Base-by-base conservation (phyloP, 495 filamentous ascomycete species). In the Aspergillus incahuasiensis region DNA sequence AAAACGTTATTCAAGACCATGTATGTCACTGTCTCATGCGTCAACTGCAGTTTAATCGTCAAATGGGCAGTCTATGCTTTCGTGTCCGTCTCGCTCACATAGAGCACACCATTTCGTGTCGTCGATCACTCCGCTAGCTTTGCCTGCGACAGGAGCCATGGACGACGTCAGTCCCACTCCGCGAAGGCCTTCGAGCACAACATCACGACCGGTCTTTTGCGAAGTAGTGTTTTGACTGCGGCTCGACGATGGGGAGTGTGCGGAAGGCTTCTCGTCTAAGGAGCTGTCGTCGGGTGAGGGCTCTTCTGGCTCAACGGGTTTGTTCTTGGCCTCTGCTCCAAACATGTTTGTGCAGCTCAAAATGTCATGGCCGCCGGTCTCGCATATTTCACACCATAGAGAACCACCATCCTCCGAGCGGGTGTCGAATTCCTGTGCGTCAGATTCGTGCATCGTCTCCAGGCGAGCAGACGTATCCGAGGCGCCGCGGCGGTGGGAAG, bases 341-440 rank as follows among this genome's bases (percentile, higher is more conserved):
- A 92, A 91, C 83, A 95, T 90, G 65, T 86, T 94, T 30, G 89
- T 90, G 74, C 92, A 97, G 18, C 85, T 94, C 34, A 97, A 72
- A 57, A 97, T 95, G 59, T 97, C 92, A 61, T 97, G 92, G 15
- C 92, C 92, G n/a, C 80, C 78, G 2, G 87, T 88, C 70, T 97
- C 92, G 69, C 92, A 96, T 47, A 97, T 92, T 72, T 97, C 92
- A 73, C 92, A 97, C 89, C 92, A 96, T 55, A 92, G 78, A 52
- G 85, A 85, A 58, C 75, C 80, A 64, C 87, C 90, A 41, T 87
- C 87, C 46, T 84, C 82, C 12, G 87, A 89, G 47, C 86, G 84
- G 19, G 79, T 73, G 62, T 91, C 89, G 53, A 84, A 87, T 67
- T 91, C 89, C 35, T 82, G 82, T 20, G 79, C 74, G 61, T 91